Evolutionary conservation across 495 filamentous ascomycete genomes (phyloP).

Genomic region (Margaritispora aquatica): DNA sequence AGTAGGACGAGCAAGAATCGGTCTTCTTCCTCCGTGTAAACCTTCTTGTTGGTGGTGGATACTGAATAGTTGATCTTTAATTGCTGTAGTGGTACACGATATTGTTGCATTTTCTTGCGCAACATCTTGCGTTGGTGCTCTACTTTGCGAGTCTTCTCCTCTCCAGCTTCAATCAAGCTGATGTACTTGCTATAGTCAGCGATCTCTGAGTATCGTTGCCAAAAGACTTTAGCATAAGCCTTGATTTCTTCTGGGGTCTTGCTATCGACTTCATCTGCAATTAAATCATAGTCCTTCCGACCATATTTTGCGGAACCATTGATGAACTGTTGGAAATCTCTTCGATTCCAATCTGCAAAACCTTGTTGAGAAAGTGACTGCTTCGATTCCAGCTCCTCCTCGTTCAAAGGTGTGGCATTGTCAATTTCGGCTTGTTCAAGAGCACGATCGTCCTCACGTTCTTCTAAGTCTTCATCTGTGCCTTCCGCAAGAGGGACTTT

Average conservation of each 20-base stretch:
- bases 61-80: constrained; percentile 98
- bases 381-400: constrained; percentile 85
- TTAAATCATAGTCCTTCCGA: constrained; percentile 72
- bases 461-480: constrained; percentile 72
- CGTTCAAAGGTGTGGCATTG: constrained; percentile 79
- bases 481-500: constrained; percentile 83
- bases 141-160: constrained; percentile 80
- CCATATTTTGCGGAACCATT: constrained; percentile 92
- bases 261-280: constrained; percentile 85
- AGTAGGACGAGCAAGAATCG: constrained; percentile 91
- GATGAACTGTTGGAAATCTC: constrained; percentile 97
- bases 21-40: constrained; percentile 98
- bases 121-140: constrained; percentile 93
- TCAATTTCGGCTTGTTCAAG: constrained; percentile 90
- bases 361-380: constrained; percentile 70
- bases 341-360: constrained; percentile 89
- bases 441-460: constrained; percentile 81
- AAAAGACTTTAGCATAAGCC: constrained; percentile 89
- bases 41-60: constrained; percentile 98
- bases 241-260: constrained; percentile 81
- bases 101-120: constrained; percentile 88
- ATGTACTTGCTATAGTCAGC: constrained; percentile 82
- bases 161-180: constrained; percentile 80
- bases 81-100: constrained; percentile 93
- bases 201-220: constrained; percentile 86